A percentile compares a stretch with the other conserved stretches of the same genome.
These are phyloP conservation scores for Chytriomyces hyalinus DNA, from an alignment of 192 early-diverging fungal genomes.

Conservation along the genomic window DNA sequence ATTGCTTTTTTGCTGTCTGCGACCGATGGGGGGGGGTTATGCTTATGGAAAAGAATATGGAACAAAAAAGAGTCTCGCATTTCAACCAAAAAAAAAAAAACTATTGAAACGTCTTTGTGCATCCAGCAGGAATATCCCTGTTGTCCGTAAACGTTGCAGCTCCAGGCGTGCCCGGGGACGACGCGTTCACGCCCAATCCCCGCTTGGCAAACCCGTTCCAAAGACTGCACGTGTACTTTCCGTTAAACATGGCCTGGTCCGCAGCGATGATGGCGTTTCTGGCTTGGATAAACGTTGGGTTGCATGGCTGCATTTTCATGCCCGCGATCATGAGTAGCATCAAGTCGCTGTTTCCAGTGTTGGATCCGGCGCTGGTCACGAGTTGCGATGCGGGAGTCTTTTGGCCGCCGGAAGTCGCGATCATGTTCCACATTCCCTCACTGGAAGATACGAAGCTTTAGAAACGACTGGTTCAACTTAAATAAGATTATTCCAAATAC, in stretches of 20 bases:
- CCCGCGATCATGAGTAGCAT: constrained; percentile 22
- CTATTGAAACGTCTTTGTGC: not conserved
- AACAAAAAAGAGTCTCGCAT: not conserved
- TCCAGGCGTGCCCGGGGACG: not conserved
- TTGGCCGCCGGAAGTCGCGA: constrained; percentile 41
- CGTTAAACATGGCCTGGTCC: constrained; percentile 38
- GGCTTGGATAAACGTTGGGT: constrained; percentile 59
- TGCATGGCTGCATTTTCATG: constrained; percentile 53
- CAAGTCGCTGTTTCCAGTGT: constrained; percentile 24
- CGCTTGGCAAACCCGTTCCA: constrained; percentile 64
- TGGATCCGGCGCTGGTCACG: not conserved
- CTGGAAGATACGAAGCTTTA: constrained; percentile 43
- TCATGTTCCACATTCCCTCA: constrained; percentile 59
- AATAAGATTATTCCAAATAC: too few relatives aligned
- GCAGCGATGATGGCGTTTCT: constrained; percentile 60
- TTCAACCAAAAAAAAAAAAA: not conserved
- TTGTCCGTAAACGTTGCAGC: not conserved
- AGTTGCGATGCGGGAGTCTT: not conserved
- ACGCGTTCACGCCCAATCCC: constrained; percentile 50
- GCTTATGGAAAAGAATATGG: too few relatives aligned
- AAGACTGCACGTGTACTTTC: constrained; percentile 53
- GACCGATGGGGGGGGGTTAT: too few relatives aligned
- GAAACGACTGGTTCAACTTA: too few relatives aligned
- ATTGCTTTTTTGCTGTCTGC: too few relatives aligned
- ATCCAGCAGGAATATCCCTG: not conserved